Evolutionary conservation across 164 flowering plant species (phyloP).

Genomic region (Magnolia officinalis): DNA sequence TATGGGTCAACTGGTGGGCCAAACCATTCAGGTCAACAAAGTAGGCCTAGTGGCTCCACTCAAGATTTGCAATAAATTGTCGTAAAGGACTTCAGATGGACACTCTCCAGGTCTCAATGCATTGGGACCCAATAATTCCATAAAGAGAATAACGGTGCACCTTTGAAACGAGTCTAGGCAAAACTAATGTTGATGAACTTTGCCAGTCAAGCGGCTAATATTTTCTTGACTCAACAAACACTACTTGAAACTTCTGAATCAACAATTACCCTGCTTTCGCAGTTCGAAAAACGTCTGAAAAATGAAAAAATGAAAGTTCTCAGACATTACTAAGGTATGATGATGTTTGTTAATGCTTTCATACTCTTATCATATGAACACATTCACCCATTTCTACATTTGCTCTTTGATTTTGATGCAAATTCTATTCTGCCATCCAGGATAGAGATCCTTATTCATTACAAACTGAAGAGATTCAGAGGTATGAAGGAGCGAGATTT

Average conservation of each 20-base stretch:
- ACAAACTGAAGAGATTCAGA: conserved; percentile 52
- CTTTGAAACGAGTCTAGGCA: background rate
- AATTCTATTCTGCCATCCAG: conserved; percentile 19
- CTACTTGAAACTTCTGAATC: background rate
- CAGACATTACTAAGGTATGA: background rate
- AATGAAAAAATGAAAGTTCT: background rate
- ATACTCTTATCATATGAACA: background rate
- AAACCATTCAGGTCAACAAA: too few species aligned
- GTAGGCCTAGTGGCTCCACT: too few species aligned
- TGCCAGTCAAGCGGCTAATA: background rate
- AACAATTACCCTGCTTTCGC: background rate
- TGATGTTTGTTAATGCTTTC: too few species aligned
- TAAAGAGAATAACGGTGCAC: background rate
- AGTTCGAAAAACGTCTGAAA: background rate
- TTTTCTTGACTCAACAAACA: background rate
- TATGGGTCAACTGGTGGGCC: too few species aligned
- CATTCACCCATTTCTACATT: background rate
- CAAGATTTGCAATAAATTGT: too few species aligned
- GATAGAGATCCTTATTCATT: conserved; percentile 52
- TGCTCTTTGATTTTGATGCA: background rate
- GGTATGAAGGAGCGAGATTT: conserved; percentile 48
- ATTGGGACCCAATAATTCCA: background rate
- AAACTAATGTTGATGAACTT: too few species aligned
- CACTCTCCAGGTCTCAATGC: background rate
- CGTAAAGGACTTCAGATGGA: background rate